These are phyloP conservation scores for Helicocarpus griseus DNA, from an alignment of 2,329 filamentous ascomycete species.

Conservation along the genomic window DNA sequence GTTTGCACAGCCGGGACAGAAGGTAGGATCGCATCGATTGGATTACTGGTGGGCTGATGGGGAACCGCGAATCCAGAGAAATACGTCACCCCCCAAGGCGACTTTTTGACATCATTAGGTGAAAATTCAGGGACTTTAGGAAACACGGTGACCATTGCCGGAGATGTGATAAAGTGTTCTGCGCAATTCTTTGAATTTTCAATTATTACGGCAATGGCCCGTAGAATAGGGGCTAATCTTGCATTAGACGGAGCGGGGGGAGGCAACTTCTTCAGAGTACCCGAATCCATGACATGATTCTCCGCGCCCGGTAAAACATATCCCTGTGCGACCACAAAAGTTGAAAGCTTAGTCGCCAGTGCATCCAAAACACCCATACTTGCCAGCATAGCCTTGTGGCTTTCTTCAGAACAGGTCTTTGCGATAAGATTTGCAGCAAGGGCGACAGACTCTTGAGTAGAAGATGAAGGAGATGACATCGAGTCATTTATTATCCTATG, in stretches of 20 bases:
- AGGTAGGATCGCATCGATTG: conserved; percentile 59
- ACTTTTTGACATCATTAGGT: conserved; percentile 38
- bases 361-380: conserved; percentile 67
- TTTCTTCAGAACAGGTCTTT: conserved; percentile 59
- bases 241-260: conserved; percentile 49
- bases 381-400: conserved; percentile 61
- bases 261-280: conserved; percentile 50
- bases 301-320: conserved; percentile 59
- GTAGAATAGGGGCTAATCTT: conserved; percentile 60
- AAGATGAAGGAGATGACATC: conserved; percentile 34
- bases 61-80: conserved; percentile 42
- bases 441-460: conserved; percentile 41
- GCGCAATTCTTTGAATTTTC: conserved; percentile 70
- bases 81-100: conserved; percentile 46
- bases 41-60: conserved; percentile 40
- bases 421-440: conserved; percentile 41
- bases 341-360: conserved; percentile 63
- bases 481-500: conserved; percentile 55
- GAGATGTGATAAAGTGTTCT: conserved; percentile 59
- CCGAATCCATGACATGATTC: conserved; percentile 43
- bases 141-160: conserved; percentile 59
- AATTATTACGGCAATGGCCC: conserved; percentile 68
- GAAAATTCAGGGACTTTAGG: conserved; percentile 47
- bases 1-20: conserved; percentile 28
- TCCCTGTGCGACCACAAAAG: conserved; percentile 58